Conservation (phyloP, 108 stramenopile species). For the Skeletonema menzelii region DNA sequence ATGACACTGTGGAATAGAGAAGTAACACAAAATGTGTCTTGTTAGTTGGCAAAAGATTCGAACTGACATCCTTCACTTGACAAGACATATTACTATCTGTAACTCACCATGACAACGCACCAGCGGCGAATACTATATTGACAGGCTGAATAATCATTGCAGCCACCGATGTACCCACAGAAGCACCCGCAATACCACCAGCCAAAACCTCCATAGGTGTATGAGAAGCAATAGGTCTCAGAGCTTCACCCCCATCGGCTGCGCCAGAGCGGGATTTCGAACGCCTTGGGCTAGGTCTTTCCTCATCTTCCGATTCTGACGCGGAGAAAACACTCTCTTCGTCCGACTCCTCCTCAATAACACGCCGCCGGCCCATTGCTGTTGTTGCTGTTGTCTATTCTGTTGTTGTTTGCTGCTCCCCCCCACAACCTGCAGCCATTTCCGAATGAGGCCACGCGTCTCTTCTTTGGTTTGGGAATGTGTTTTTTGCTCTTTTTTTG, state of each 20-base stretch:
- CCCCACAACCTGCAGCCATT: neutral
- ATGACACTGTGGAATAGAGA: conserved; percentile 8
- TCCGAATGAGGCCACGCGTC: neutral
- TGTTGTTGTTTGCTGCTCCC: neutral
- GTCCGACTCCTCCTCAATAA: neutral
- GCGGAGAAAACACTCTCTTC: neutral
- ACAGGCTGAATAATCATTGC: conserved; percentile 65
- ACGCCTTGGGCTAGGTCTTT: neutral
- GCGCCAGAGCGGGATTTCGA: neutral
- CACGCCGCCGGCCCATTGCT: neutral
- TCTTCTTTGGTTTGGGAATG: no score
- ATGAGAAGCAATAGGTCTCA: conserved; percentile 58
- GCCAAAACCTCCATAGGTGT: conserved; percentile 55
- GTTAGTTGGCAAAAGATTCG: neutral
- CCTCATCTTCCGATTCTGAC: neutral
- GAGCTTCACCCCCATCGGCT: neutral
- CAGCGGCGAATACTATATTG: conserved; percentile 56
- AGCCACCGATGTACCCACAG: conserved; percentile 52
- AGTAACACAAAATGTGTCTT: neutral
- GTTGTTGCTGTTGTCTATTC: neutral
- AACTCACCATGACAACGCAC: conserved; percentile 54
- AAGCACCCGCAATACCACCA: conserved; percentile 47
- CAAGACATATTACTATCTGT: neutral
- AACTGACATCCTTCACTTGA: neutral
- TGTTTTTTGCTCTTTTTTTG: neutral